phyloP scores from a whole-genome alignment of 345 rosid species.

The Rhodamnia rubescens region DNA sequence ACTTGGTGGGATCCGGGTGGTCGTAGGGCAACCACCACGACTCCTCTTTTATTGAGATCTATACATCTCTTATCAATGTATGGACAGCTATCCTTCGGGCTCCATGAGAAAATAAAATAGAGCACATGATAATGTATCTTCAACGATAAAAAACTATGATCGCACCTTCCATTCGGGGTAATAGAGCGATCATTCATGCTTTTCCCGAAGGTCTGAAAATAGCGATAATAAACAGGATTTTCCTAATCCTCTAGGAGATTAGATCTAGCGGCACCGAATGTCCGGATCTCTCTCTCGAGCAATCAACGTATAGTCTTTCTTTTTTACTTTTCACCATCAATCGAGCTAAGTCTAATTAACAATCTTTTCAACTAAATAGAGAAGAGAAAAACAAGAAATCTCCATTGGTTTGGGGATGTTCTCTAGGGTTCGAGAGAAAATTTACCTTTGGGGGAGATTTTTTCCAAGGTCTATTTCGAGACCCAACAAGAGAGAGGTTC shows the following conservation, averaged over 20 bases:
- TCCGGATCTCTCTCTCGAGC: not conserved
- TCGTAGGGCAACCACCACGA: not conserved
- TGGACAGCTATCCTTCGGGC: not conserved
- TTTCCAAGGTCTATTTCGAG: not conserved
- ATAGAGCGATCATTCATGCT: not conserved
- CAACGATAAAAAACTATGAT: not conserved
- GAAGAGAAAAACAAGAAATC: not conserved
- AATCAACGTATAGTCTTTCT: fast-evolving
- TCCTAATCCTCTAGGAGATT: not conserved
- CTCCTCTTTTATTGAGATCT: not conserved
- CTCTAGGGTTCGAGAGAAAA: not conserved
- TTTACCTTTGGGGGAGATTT: not conserved
- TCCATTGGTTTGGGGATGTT: not conserved
- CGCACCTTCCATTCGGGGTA: not conserved
- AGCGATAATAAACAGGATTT: not conserved
- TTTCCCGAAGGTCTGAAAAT: fast-evolving
- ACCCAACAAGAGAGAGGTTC: slow-evolving; percentile 4
- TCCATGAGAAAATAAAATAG: not conserved
- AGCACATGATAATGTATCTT: too few relatives aligned
- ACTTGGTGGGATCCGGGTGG: not conserved
- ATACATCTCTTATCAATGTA: not conserved
- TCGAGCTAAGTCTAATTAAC: not conserved
- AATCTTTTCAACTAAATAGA: not conserved
- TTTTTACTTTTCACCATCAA: not conserved
- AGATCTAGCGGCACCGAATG: not conserved